phyloP scores from a whole-genome alignment of 2,329 filamentous ascomycete genomes.

The Epichloe uncinata region DNA sequence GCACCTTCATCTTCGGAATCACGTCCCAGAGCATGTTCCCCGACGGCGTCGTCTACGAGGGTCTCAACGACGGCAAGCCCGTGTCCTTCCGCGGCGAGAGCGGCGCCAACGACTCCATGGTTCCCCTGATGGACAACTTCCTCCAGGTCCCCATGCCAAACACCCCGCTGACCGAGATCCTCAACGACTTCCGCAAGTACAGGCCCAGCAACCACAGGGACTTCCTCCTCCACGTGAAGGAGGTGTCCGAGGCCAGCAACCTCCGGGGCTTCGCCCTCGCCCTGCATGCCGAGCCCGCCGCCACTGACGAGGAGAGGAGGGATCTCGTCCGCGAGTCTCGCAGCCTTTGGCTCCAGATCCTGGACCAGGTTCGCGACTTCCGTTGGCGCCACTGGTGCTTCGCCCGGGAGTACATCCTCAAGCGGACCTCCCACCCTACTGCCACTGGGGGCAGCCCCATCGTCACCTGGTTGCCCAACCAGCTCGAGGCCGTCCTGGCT shows the following conservation, averaged over 20 bases:
- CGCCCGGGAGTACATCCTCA: constrained; percentile 71
- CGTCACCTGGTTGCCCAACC: constrained; percentile 74
- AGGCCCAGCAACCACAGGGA: constrained; percentile 78
- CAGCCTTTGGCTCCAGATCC: constrained; percentile 47
- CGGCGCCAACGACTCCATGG: constrained; percentile 89
- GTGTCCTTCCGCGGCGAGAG: constrained; percentile 82
- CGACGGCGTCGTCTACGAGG: constrained; percentile 79
- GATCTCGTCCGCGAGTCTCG: constrained; percentile 40
- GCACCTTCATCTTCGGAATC: constrained; percentile 95
- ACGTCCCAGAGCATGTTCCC: constrained; percentile 91
- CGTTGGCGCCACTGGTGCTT: constrained; percentile 80
- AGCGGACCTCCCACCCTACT: constrained; percentile 61
- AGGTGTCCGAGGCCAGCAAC: constrained; percentile 32
- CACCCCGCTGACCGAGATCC: constrained; percentile 78
- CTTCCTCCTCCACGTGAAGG: constrained; percentile 62
- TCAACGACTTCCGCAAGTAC: constrained; percentile 80
- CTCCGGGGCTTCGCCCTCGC: constrained; percentile 46
- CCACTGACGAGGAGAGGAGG: constrained; percentile 15
- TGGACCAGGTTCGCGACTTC: constrained; percentile 70
- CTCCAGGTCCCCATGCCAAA: constrained; percentile 76
- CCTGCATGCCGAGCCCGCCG: constrained; percentile 9
- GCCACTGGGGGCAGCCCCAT: constrained; percentile 73
- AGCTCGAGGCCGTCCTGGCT: constrained; percentile 59
- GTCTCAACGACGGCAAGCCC: constrained; percentile 55
- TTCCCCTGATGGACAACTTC: constrained; percentile 80